phyloP scores from a whole-genome alignment of 2,329 filamentous ascomycete genomes.

The Fusarium cyanostomum region DNA sequence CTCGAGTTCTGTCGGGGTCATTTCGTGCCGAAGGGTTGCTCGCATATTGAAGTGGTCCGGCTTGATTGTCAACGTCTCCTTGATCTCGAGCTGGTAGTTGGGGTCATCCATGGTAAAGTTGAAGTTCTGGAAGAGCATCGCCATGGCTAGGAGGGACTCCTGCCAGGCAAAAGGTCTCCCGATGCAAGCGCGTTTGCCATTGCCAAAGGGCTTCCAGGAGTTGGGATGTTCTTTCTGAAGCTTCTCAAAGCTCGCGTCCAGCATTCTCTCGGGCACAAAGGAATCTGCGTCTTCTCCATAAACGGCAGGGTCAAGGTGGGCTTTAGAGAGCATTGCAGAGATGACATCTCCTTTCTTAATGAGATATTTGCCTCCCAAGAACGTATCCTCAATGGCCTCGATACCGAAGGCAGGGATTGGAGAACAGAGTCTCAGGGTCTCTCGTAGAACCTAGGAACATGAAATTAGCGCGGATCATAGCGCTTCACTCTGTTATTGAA shows the following conservation, averaged over 20 bases:
- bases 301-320: conserved; percentile 70
- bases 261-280: conserved; percentile 77
- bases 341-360: conserved; percentile 63
- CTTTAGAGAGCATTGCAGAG: conserved; percentile 58
- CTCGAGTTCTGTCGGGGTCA: conserved; percentile 59
- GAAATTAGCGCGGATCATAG: neutral
- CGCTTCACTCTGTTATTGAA: neutral
- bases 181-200: conserved; percentile 75
- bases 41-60: conserved; percentile 71
- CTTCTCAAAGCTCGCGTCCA: conserved; percentile 71
- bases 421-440: conserved; percentile 70
- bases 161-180: conserved; percentile 80
- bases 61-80: conserved; percentile 69
- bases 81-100: conserved; percentile 64
- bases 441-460: conserved; percentile 58
- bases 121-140: conserved; percentile 76
- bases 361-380: conserved; percentile 70
- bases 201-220: conserved; percentile 79
- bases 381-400: conserved; percentile 60
- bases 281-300: conserved; percentile 72
- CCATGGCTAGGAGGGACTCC: conserved; percentile 70
- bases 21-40: conserved; percentile 61
- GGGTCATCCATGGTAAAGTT: conserved; percentile 69
- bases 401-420: conserved; percentile 68
- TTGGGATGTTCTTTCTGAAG: conserved; percentile 69